Evolutionary conservation across 2,329 filamentous ascomycete genomes (phyloP).

Genomic region (Cladobotryum mycophilum): DNA sequence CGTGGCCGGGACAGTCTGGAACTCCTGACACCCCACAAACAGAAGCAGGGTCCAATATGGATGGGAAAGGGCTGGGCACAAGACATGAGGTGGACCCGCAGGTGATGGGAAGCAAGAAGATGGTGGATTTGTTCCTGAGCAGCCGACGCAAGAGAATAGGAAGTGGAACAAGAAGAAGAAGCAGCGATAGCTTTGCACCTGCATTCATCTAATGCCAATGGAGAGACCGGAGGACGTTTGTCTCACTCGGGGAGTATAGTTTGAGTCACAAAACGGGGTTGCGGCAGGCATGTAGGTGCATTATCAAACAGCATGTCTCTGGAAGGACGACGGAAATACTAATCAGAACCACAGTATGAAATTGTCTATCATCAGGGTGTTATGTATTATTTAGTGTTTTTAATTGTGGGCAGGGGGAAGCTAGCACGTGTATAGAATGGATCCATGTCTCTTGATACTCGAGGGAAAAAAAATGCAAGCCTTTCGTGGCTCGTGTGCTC

Average conservation of each 20-base stretch:
- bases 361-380: background rate
- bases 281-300: no score
- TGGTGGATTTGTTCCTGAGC: constrained; percentile 50
- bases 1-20: background rate
- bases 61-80: background rate
- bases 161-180: constrained; percentile 14
- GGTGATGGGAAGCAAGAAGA: constrained; percentile 40
- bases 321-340: no score
- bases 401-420: background rate
- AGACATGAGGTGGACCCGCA: constrained; percentile 23
- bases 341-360: no score
- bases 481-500: no score
- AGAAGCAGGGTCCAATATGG: background rate
- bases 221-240: background rate
- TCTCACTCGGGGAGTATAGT: no score
- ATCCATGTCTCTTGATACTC: background rate
- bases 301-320: no score
- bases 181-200: constrained; percentile 21
- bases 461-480: no score
- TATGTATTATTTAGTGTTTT: background rate
- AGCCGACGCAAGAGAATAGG: constrained; percentile 38
- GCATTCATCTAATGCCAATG: constrained; percentile 25
- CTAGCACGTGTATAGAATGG: background rate
- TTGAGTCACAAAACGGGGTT: no score
- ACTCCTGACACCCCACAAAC: background rate